Evolutionary conservation across 2,329 filamentous ascomycete species (phyloP), one percentile per base, ranked within the genome.

Genomic region (Phialocephala subalpina): DNA sequence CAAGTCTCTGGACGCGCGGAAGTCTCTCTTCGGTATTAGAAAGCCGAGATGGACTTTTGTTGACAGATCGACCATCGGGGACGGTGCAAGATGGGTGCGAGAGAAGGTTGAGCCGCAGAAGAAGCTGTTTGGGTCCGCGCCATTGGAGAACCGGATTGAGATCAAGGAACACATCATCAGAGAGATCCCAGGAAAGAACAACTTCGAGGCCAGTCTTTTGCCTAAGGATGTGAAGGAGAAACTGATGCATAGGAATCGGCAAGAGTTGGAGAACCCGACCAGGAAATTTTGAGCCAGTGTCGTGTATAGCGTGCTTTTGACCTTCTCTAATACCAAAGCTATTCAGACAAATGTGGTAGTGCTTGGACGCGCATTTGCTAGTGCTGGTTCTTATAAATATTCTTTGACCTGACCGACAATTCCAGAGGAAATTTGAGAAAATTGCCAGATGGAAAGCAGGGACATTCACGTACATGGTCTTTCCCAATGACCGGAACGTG

Each of bases 151-250:
- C 12, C 16, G 9, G 25, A 64, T 65, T 38, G 35, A 42, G 12
- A 49, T 65, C n/a, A 56, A 57, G 49, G 63, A 65, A 20, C 45
- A 65, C 25, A 52, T 65, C 27, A 62, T 65, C 45, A 47, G n/a
- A 35, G 63, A 65, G 52, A 20, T 58, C 14, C 27, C 38, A 22
- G 52, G 42, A 9, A 58, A 33, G 52, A 61, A 53, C n/a, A 65
- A 65, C 25, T 65, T 65, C 40, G 49, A 65, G 40, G 36, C 36
- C 11, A 62, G 36, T 2, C 42, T 65, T 1, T 45, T 65, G 49
- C 58, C 63, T 3, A 49, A 45, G 22, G 45, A 29, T 18, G 56
- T 55, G 35, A 53, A 62, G 29, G 58, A 62, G 22, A 59, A 36
- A 20, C 52, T 66, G 45, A 45, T 25, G 4, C 29, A 55, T 18